Conservation (phyloP, 306 rosid species). For the Casuarina equisetifolia region DNA sequence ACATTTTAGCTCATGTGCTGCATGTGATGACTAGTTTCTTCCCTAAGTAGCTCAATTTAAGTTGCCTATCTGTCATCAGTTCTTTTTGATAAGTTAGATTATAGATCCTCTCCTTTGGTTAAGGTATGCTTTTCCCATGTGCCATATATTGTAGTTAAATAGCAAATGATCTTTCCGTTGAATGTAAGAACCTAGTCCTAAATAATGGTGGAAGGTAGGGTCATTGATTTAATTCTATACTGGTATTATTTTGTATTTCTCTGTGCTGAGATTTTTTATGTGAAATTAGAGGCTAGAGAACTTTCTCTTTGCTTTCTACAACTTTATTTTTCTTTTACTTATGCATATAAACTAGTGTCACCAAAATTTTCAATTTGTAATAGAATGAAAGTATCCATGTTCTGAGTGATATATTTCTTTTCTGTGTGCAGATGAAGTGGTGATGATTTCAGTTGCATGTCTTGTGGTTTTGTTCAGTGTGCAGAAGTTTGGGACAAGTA, state of each 20-base stretch:
- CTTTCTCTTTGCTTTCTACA: background rate
- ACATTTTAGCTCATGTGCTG: background rate
- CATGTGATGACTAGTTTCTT: background rate
- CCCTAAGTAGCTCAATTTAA: background rate
- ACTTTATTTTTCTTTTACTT: background rate
- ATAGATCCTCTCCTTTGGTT: background rate
- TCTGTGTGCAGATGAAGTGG: conserved; percentile 79
- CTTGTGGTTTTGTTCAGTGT: conserved; percentile 87
- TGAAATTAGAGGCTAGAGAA: background rate
- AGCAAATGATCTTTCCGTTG: background rate
- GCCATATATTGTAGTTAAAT: background rate
- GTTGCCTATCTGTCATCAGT: background rate
- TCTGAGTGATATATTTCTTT: conserved; percentile 10
- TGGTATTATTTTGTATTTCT: background rate
- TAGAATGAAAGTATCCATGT: background rate
- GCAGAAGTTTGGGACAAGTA: conserved; percentile 94
- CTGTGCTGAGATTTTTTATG: background rate
- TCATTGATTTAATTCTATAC: background rate
- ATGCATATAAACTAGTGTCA: background rate
- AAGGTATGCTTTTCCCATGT: background rate
- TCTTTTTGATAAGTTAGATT: background rate
- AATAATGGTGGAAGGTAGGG: background rate
- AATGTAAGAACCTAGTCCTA: background rate
- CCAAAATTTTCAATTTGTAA: background rate
- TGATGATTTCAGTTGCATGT: conserved; percentile 87